Conservation (phyloP, 2,329 filamentous ascomycete genomes). For the Aspergillus quadricinctus region DNA sequence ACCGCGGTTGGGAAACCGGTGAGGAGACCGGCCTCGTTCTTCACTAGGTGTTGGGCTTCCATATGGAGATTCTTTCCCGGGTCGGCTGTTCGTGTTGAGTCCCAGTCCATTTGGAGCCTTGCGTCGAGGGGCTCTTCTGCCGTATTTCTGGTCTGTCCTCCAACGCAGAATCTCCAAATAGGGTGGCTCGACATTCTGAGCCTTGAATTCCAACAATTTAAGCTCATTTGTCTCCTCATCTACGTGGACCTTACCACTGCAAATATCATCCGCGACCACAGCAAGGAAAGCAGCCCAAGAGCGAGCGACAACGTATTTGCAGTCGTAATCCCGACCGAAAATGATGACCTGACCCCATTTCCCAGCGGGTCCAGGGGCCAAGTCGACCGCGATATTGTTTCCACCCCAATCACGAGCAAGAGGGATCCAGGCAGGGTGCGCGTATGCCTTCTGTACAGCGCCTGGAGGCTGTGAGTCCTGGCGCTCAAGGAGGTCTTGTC, state of each 20-base stretch:
- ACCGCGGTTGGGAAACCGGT: constrained; percentile 42
- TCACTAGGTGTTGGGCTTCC: constrained; percentile 44
- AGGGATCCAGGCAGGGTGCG: constrained; percentile 92
- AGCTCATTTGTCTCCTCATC: constrained; percentile 90
- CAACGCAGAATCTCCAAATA: constrained; percentile 95
- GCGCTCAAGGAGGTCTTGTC: constrained; percentile 74
- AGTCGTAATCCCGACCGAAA: constrained; percentile 96
- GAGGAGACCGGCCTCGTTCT: constrained; percentile 47
- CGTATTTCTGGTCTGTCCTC: constrained; percentile 93
- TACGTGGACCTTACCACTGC: constrained; percentile 83
- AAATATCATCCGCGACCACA: constrained; percentile 82
- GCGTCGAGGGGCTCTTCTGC: constrained; percentile 53
- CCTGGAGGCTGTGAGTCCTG: constrained; percentile 86
- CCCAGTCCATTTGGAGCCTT: constrained; percentile 47
- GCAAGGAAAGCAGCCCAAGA: constrained; percentile 89
- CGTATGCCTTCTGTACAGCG: constrained; percentile 86
- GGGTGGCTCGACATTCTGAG: constrained; percentile 79
- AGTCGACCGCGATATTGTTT: constrained; percentile 91
- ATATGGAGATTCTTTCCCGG: constrained; percentile 52
- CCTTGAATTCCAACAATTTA: constrained; percentile 88
- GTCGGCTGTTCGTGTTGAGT: constrained; percentile 47
- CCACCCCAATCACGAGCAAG: constrained; percentile 96
- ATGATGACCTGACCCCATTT: constrained; percentile 96
- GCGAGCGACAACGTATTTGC: constrained; percentile 91
- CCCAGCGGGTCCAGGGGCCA: constrained; percentile 83